Percentiles rank a stretch among this genome's conserved stretches.
Conservation (phyloP, 257 asterid genomes). For the Cynanchum wilfordii region DNA sequence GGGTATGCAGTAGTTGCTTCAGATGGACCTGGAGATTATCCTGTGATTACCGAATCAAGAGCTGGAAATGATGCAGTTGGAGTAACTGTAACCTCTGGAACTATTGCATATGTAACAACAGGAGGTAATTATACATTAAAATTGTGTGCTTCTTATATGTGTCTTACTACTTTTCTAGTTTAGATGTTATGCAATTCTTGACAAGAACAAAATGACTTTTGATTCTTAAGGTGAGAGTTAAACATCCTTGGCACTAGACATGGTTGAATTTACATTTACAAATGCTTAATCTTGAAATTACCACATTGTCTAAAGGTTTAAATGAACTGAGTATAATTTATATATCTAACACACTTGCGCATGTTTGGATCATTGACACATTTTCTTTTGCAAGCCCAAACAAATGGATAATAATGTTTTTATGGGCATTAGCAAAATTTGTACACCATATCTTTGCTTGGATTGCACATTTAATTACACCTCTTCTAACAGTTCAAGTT, state of each 20-base stretch:
- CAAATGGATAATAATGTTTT: neutral
- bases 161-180: neutral
- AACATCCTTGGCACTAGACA: neutral
- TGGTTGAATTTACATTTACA: neutral
- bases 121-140: constrained; percentile 56
- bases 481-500: neutral
- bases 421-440: neutral
- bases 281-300: neutral
- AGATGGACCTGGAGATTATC: constrained; percentile 89
- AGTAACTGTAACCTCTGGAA: constrained; percentile 64
- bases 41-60: constrained; percentile 84
- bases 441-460: too few relatives aligned
- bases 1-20: constrained; percentile 93
- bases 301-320: neutral
- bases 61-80: constrained; percentile 91
- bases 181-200: neutral
- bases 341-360: neutral
- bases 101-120: constrained; percentile 85
- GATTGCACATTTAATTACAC: neutral
- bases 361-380: neutral
- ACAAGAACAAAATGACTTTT: neutral
- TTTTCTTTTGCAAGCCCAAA: neutral
- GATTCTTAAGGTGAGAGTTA: neutral
- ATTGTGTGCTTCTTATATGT: neutral
- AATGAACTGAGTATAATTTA: neutral